Conservation (phyloP, 495 filamentous ascomycete genomes). For the Aspergillus nidulans region DNA sequence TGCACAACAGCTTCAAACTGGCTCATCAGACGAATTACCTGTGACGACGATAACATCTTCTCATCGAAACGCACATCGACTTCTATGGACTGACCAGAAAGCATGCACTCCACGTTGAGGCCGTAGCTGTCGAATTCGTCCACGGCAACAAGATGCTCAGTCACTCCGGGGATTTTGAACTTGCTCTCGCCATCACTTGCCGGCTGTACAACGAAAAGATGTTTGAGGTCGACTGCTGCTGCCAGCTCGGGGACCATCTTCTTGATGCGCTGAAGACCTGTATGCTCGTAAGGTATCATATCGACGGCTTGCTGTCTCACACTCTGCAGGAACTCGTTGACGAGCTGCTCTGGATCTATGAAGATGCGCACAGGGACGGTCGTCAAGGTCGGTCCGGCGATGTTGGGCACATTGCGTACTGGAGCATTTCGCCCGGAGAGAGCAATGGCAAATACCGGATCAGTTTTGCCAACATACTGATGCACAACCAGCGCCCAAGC, state of each 20-base stretch:
- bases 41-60: not conserved
- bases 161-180: not conserved
- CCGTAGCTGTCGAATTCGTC: not conserved
- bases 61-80: not conserved
- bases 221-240: constrained; percentile 36
- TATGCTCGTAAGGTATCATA: constrained; percentile 38
- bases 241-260: constrained; percentile 43
- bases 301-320: constrained; percentile 30
- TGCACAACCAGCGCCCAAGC: constrained; percentile 35
- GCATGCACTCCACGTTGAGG: not conserved
- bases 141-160: not conserved
- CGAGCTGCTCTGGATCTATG: not conserved
- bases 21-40: not conserved
- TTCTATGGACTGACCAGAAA: not conserved
- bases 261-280: constrained; percentile 48
- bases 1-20: not conserved
- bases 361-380: constrained; percentile 16
- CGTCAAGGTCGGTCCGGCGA: constrained; percentile 32
- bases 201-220: constrained; percentile 37
- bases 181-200: not conserved
- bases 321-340: constrained; percentile 25
- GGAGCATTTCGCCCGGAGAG: constrained; percentile 26
- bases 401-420: constrained; percentile 22
- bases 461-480: constrained; percentile 20
- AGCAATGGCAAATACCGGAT: constrained; percentile 30